Percentiles rank a stretch among this genome's conserved stretches.
phyloP scores from a whole-genome alignment of 1,139 yeast species.

The Lodderomyces pseudojiufengensis region DNA sequence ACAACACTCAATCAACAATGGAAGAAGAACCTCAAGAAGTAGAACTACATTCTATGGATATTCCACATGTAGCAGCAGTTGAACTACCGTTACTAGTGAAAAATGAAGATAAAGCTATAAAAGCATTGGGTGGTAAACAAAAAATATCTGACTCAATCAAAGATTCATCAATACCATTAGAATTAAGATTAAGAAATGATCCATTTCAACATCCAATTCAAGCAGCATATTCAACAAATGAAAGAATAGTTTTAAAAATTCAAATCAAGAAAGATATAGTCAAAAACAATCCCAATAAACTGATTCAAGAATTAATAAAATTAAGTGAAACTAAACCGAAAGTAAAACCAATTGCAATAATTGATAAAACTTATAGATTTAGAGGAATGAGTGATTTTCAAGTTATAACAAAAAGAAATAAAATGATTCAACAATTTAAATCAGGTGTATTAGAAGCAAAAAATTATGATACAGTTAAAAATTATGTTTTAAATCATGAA shows the following conservation, averaged over 20 bases:
- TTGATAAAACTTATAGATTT: constrained; percentile 71
- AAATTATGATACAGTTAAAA: constrained; percentile 36
- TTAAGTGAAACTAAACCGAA: constrained; percentile 25
- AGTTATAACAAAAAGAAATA: constrained; percentile 56
- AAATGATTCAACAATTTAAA: constrained; percentile 30
- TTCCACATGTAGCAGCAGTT: constrained; percentile 71
- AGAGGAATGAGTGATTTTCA: constrained; percentile 91
- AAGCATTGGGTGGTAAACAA: constrained; percentile 73
- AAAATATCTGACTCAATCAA: constrained; percentile 27
- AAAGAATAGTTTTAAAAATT: constrained; percentile 66
- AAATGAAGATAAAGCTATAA: constrained; percentile 59
- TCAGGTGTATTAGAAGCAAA: constrained; percentile 20
- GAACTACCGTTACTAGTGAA: constrained; percentile 78
- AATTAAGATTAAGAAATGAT: constrained; percentile 63
- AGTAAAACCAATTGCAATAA: constrained; percentile 61
- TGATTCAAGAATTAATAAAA: constrained; percentile 50
- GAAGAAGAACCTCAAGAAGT: constrained; percentile 1
- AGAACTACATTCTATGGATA: constrained; percentile 49
- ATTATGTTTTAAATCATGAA: constrained; percentile 38
- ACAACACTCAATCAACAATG: background rate
- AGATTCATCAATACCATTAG: constrained; percentile 24
- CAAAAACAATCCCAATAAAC: constrained; percentile 39
- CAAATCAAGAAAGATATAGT: constrained; percentile 56
- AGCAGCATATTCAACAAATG: constrained; percentile 49
- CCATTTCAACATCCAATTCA: constrained; percentile 80